A percentile compares a stretch with the other conserved stretches of the same genome.
These are phyloP conservation scores for Cichorium intybus DNA, from an alignment of 140 eudicot genomes.

Conservation along the genomic window DNA sequence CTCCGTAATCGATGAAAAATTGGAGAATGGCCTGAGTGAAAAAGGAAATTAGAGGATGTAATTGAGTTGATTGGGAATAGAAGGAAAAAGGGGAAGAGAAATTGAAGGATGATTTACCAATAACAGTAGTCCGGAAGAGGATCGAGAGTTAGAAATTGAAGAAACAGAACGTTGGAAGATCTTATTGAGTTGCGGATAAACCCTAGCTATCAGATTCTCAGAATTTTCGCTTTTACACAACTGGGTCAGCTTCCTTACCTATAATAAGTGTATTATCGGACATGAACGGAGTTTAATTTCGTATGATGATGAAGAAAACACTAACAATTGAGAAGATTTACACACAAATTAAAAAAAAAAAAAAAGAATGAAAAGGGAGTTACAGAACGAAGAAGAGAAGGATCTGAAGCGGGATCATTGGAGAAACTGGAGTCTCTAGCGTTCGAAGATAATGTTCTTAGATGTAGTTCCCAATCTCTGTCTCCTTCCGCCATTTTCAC, in stretches of 20 bases:
- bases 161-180: constrained; percentile 80
- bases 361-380: background rate
- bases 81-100: background rate
- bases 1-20: constrained; percentile 86
- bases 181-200: constrained; percentile 83
- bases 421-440: constrained; percentile 86
- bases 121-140: constrained; percentile 72
- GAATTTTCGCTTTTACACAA: constrained; percentile 72
- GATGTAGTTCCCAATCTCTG: constrained; percentile 68
- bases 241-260: constrained; percentile 69
- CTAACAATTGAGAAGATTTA: background rate
- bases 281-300: background rate
- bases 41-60: background rate
- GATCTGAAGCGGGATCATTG: constrained; percentile 75
- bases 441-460: constrained; percentile 68
- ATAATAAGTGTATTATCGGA: background rate
- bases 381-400: constrained; percentile 73
- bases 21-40: constrained; percentile 73
- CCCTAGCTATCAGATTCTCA: constrained; percentile 79
- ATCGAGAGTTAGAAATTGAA: constrained; percentile 59
- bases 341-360: background rate
- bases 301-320: background rate
- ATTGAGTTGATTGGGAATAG: background rate
- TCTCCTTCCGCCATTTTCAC: constrained; percentile 50
- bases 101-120: constrained; percentile 38